Base-by-base conservation (phyloP, 331 rosid genomes). In the Malus hybrid region DNA sequence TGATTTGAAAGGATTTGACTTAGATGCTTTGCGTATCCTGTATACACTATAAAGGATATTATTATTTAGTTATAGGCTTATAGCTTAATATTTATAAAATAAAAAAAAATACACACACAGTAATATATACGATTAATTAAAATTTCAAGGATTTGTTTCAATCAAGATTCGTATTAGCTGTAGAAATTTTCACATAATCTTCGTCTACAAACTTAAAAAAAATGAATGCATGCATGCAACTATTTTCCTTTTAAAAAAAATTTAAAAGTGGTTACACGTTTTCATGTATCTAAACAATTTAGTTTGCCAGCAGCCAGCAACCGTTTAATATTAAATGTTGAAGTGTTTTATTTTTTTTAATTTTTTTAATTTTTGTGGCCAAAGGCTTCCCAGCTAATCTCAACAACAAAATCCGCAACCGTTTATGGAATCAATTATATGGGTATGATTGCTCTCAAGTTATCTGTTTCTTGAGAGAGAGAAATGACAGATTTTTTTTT, bases 321-420 rank as follows among this genome's bases (percentile, higher is more conserved):
- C 30, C 29, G 72, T 52, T 63, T 12, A 32, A n/a, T 55, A 39
- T 68, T 79, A 57, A 71, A 63, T 61, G 70, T 22, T 10, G 73
- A 56, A 36, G 67, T 19, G 12, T 39, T 39, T 39, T 10, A 39
- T 39, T 39, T 36, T 0, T 0, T 7, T 36, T 24, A 24, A 39
- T 39, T 39, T 36, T 0, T 0, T 7, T 36, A 1, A 24, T 24
- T 36, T 8, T 8, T 36, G 42, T 36, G 42, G 83, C 34, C 42
- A 15, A 13, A 6, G 48, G 28, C 32, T 71, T 70, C 75, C 77
- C 13, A 39, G 46, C 46, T 63, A 57, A 72, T 70, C 77, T 48
- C 71, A 76, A 72, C 70, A 63, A 71, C 60, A 71, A 80, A 80
- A 61, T 78, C 78, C 79, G 28, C 82, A 78, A 73, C 74, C 26